These are phyloP conservation scores for Verticillium nubilum DNA, from an alignment of 2,329 filamentous ascomycete species.

Conservation along the genomic window DNA sequence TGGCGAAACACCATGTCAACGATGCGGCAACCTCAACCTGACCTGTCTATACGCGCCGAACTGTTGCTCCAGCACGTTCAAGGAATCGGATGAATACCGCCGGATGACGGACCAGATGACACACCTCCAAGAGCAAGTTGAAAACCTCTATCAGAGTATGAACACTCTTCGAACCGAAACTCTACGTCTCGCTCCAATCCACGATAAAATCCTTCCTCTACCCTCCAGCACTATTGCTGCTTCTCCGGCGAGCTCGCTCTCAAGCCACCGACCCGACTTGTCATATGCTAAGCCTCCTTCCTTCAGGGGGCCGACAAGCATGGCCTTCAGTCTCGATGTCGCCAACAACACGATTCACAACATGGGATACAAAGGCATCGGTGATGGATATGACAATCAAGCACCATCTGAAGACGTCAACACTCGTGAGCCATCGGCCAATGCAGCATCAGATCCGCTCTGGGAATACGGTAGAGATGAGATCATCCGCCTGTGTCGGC, in stretches of 20 bases:
- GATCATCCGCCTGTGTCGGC: slow-evolving; percentile 68
- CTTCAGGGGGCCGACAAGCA: slow-evolving; percentile 82
- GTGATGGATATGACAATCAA: slow-evolving; percentile 51
- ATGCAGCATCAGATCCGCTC: slow-evolving; percentile 58
- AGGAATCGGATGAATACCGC: slow-evolving; percentile 87
- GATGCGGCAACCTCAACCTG: slow-evolving; percentile 64
- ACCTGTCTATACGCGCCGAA: slow-evolving; percentile 62
- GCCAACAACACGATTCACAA: slow-evolving; percentile 82
- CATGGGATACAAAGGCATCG: slow-evolving; percentile 73
- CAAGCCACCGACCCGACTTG: slow-evolving; percentile 36
- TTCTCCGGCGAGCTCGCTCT: slow-evolving; percentile 38
- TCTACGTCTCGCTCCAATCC: slow-evolving; percentile 35
- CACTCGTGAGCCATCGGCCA: slow-evolving; percentile 4
- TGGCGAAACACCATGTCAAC: slow-evolving; percentile 61
- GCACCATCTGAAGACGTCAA: slow-evolving; percentile 7
- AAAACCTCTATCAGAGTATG: slow-evolving; percentile 67
- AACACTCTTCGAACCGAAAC: slow-evolving; percentile 58
- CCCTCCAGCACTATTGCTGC: slow-evolving; percentile 32
- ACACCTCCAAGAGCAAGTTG: slow-evolving; percentile 78
- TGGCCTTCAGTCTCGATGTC: slow-evolving; percentile 78
- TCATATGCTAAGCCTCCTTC: slow-evolving; percentile 51
- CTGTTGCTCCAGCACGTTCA: slow-evolving; percentile 72
- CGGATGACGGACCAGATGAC: slow-evolving; percentile 70
- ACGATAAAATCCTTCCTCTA: slow-evolving; percentile 32
- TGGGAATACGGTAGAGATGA: slow-evolving; percentile 75